Conservation (phyloP, 345 rosid genomes). For the Eucalyptus rudis region DNA sequence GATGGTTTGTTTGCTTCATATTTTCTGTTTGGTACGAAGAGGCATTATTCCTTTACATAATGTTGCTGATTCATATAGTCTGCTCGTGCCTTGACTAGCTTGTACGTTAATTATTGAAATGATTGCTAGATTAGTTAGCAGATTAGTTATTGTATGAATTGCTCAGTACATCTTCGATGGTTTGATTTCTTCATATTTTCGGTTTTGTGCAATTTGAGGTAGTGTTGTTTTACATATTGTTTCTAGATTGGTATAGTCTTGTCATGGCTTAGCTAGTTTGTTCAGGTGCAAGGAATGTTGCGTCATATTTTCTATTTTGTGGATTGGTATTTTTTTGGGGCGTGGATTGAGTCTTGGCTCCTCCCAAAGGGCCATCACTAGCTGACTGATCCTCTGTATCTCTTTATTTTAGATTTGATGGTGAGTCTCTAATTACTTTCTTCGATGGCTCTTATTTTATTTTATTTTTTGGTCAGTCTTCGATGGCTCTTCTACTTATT, state of each 20-base stretch:
- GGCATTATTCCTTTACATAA: background rate
- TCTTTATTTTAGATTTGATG: background rate
- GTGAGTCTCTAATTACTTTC: background rate
- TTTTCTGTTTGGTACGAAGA: background rate
- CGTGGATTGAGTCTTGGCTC: background rate
- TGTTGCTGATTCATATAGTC: background rate
- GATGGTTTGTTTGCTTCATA: background rate
- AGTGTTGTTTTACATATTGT: background rate
- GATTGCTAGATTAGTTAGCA: background rate
- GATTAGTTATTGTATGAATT: background rate
- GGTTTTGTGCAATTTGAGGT: background rate
- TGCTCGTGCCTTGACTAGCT: background rate
- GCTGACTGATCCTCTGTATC: background rate
- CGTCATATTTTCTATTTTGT: background rate
- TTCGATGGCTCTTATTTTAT: background rate
- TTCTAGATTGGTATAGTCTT: background rate
- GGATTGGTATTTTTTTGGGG: background rate
- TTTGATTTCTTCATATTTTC: background rate
- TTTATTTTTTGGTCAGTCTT: background rate
- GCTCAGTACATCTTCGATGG: background rate
- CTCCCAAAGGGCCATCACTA: background rate
- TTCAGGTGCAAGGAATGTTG: background rate
- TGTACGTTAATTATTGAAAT: background rate
- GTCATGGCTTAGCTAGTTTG: background rate
- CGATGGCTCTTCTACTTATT: background rate